Percentiles rank a stretch among this genome's conserved stretches.
Evolutionary conservation across 2,329 filamentous ascomycete species (phyloP).

Genomic region (Ceratocystis harringtonii): DNA sequence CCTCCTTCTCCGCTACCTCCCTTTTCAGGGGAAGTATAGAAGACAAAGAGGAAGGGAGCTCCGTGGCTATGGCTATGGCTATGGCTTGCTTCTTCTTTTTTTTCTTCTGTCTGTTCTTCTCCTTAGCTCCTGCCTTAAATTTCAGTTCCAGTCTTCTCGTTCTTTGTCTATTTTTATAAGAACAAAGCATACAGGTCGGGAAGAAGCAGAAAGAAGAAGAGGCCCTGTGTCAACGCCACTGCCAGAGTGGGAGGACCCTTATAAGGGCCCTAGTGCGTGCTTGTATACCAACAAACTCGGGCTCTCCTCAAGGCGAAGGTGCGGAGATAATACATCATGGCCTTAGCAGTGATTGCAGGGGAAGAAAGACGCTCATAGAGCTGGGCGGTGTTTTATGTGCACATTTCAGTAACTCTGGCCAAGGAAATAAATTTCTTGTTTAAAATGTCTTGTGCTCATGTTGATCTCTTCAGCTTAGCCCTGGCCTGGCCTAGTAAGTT

Average conservation of each 20-base stretch:
- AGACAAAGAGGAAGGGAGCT: neutral
- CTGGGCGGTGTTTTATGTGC: too few species aligned
- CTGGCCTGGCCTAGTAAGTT: neutral
- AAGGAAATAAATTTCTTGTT: neutral
- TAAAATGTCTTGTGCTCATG: neutral
- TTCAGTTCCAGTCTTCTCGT: too few species aligned
- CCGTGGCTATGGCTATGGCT: constrained; percentile 3
- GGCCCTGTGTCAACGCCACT: too few species aligned
- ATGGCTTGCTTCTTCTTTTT: constrained; percentile 2
- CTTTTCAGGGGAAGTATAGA: neutral
- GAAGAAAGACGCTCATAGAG: too few species aligned
- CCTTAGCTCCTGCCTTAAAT: neutral
- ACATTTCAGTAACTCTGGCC: too few species aligned
- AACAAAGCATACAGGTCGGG: neutral
- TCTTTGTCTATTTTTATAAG: neutral
- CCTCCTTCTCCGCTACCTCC: neutral
- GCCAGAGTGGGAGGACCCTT: too few species aligned
- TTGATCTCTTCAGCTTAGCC: neutral
- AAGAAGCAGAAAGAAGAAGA: too few species aligned
- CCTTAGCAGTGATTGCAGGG: neutral
- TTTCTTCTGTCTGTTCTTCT: neutral
- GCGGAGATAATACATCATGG: too few species aligned
- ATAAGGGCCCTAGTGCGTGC: too few species aligned
- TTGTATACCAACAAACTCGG: too few species aligned
- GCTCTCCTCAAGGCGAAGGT: too few species aligned